A percentile compares a stretch with the other conserved stretches of the same genome.
These are phyloP conservation scores for Lentinula sp. DNA, from an alignment of 768 basidiomycete species.

Conservation along the genomic window DNA sequence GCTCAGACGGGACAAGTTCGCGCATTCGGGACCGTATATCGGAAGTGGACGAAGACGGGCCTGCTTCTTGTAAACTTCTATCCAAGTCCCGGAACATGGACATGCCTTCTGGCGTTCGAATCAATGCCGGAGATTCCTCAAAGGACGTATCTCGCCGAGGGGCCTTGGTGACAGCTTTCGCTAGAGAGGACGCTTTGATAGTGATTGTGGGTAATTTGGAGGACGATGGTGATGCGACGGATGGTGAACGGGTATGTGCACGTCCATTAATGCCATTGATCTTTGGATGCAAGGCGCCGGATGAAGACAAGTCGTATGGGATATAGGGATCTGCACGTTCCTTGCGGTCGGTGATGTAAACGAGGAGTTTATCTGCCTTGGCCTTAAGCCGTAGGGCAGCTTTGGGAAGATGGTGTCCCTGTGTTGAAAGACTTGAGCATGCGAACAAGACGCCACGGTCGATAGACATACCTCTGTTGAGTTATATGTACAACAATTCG, in stretches of 20 bases:
- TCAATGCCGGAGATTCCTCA: slow-evolving; percentile 59
- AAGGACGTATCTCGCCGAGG: slow-evolving; percentile 45
- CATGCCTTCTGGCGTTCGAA: slow-evolving; percentile 76
- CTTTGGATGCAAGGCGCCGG: slow-evolving; percentile 9
- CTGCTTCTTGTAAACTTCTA: slow-evolving; percentile 30
- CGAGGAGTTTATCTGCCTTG: slow-evolving; percentile 82
- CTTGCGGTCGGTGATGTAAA: slow-evolving; percentile 84
- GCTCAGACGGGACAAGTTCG: slow-evolving; percentile 22
- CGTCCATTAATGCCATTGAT: slow-evolving; percentile 38
- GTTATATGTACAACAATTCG: slow-evolving; percentile 91
- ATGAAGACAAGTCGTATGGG: slow-evolving; percentile 36
- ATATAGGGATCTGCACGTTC: slow-evolving; percentile 71
- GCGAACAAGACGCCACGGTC: background rate
- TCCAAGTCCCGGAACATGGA: slow-evolving; percentile 56
- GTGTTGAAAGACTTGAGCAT: background rate
- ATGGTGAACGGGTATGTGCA: slow-evolving; percentile 33
- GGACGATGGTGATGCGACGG: slow-evolving; percentile 17
- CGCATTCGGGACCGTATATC: slow-evolving; percentile 24
- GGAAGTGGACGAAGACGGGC: slow-evolving; percentile 1
- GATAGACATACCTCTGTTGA: slow-evolving; percentile 69
- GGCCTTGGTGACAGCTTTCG: slow-evolving; percentile 9
- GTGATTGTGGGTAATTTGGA: slow-evolving; percentile 24
- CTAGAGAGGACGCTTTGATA: slow-evolving; percentile 16
- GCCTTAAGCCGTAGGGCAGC: slow-evolving; percentile 75
- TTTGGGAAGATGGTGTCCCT: slow-evolving; percentile 86